phyloP scores from a whole-genome alignment of 2,329 filamentous ascomycete genomes.

The Thelonectria discophora region DNA sequence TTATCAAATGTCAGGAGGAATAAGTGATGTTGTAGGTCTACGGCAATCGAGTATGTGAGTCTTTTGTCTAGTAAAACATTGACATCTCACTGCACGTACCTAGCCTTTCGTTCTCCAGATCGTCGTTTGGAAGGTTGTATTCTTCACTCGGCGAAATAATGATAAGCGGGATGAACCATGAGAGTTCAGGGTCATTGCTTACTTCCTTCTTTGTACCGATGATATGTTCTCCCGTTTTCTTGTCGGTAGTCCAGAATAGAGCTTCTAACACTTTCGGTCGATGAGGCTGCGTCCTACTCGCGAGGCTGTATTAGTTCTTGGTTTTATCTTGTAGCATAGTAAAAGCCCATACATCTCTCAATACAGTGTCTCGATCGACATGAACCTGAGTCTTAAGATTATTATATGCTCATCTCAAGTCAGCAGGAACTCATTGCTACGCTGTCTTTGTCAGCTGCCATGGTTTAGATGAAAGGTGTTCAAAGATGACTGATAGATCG shows the following conservation, averaged over 20 bases:
- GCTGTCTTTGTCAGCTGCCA: no score
- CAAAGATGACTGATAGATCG: no score
- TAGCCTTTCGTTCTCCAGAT: constrained; percentile 12
- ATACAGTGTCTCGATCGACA: no score
- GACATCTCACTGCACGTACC: background rate
- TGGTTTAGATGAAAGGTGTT: no score
- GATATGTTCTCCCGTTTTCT: constrained; percentile 24
- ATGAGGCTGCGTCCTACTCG: constrained; percentile 7
- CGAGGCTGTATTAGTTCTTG: no score
- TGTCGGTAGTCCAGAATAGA: constrained; percentile 18
- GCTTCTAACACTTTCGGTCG: constrained; percentile 7
- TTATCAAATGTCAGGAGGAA: constrained; percentile 41
- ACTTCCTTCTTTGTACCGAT: constrained; percentile 23
- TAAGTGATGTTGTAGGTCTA: constrained; percentile 34
- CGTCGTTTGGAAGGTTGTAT: constrained; percentile 18
- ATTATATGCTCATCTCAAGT: no score
- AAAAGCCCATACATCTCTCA: no score
- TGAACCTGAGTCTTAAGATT: no score
- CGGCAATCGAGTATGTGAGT: background rate
- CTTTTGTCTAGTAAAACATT: background rate
- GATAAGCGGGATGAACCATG: background rate
- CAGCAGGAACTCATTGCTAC: no score
- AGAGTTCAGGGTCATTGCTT: background rate
- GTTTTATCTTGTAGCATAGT: no score
- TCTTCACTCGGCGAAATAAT: background rate